Conservation (phyloP, 768 basidiomycete species). For the Chlorophyllum brunneum region DNA sequence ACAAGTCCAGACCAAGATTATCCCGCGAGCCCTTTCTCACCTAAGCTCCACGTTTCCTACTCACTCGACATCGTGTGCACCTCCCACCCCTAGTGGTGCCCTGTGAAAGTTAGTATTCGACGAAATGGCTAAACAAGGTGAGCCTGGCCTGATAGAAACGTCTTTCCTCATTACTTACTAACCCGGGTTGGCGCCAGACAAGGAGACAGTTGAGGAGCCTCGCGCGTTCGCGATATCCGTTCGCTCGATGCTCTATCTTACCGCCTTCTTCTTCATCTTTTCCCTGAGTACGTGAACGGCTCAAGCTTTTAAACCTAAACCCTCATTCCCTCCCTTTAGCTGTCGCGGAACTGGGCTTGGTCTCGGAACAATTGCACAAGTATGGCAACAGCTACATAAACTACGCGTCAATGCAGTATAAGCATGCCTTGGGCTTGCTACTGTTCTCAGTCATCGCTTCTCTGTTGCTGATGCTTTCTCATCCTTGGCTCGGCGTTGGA, state of each 20-base stretch:
- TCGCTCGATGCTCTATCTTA: slow-evolving; percentile 17
- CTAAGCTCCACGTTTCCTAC: not conserved
- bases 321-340: slow-evolving; percentile 15
- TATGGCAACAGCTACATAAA: slow-evolving; percentile 22
- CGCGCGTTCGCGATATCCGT: not conserved
- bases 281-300: slow-evolving; percentile 20
- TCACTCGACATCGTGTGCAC: not conserved
- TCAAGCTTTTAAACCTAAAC: not conserved
- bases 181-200: too few species aligned
- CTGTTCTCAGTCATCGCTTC: slow-evolving; percentile 24
- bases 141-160: not conserved
- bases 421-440: slow-evolving; percentile 26
- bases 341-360: slow-evolving; percentile 25
- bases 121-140: not conserved
- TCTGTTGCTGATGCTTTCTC: slow-evolving; percentile 22
- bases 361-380: slow-evolving; percentile 27
- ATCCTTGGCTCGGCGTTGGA: slow-evolving; percentile 22
- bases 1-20: too few species aligned
- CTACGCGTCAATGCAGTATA: slow-evolving; percentile 26
- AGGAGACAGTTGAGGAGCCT: not conserved
- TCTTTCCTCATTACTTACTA: not conserved
- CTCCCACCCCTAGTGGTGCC: not conserved
- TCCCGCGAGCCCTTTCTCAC: not conserved
- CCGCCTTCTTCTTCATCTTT: slow-evolving; percentile 24
- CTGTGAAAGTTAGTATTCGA: not conserved